phyloP scores from a whole-genome alignment of 768 basidiomycete species.

The Leccinum olivaceopallidum region DNA sequence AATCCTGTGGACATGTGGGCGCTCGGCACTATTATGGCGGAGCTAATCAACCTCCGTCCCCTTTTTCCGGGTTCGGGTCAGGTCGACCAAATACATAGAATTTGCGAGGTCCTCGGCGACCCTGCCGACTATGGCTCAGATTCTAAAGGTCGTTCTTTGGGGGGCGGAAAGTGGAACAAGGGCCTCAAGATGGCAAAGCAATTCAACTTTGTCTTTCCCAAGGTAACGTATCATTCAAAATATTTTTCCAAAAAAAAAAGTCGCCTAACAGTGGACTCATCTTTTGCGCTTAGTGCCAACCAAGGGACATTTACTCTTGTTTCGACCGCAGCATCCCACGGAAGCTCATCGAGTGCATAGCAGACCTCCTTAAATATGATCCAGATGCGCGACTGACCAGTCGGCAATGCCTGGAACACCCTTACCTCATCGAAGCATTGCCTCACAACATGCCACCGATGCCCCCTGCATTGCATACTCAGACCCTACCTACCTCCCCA shows the following conservation, averaged over 20 bases:
- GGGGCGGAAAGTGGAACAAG: conserved; percentile 86
- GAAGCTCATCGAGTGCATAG: conserved; percentile 88
- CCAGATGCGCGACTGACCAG: conserved; percentile 86
- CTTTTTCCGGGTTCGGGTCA: conserved; percentile 94
- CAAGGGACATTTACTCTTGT: conserved; percentile 65
- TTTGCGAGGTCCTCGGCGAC: conserved; percentile 93
- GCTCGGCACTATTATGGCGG: conserved; percentile 96
- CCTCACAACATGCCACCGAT: conserved; percentile 66
- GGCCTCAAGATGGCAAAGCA: conserved; percentile 87
- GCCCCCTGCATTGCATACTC: conserved; percentile 50
- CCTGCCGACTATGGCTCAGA: conserved; percentile 85
- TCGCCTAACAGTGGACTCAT: conserved; percentile 5
- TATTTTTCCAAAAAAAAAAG: background rate
- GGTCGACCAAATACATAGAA: conserved; percentile 87
- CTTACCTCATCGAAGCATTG: conserved; percentile 82
- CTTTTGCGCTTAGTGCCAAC: conserved; percentile 48
- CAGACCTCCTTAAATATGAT: conserved; percentile 90
- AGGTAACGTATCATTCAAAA: conserved; percentile 48
- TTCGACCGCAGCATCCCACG: conserved; percentile 80
- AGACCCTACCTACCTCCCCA: conserved; percentile 39
- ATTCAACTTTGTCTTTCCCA: conserved; percentile 87
- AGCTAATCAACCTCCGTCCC: conserved; percentile 91
- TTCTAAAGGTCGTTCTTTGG: conserved; percentile 61
- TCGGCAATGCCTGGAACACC: conserved; percentile 82
- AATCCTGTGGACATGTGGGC: conserved; percentile 99